Base-by-base conservation (phyloP, 169 alveolate species). In the Neospora caninum region DNA sequence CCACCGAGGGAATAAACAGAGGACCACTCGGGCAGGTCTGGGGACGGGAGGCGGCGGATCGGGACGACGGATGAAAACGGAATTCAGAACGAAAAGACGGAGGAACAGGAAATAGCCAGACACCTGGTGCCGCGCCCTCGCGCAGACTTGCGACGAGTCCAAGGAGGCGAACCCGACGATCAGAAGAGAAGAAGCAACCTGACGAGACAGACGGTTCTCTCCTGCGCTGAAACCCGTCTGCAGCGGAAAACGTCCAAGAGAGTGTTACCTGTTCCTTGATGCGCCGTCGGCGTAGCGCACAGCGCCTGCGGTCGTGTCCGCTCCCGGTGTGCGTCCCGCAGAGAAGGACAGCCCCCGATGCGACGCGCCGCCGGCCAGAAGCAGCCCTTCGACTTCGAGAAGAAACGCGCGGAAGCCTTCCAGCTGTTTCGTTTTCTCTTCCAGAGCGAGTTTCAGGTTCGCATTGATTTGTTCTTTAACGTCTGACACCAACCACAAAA, bases 391-490 rank as follows among this genome's bases (percentile, higher is more conserved):
- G 67, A 92, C 87, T 41, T 92, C 82, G 49, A 92, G 87, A 4
- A 92, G 82, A 41, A 92, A 92, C 9, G 92, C 9, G 34, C 92
- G 92, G 69, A 45, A 80, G 41, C 45, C 69, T 20, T 92, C 94
- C 10, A 92, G 25, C 80, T 41, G 58, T 10, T 58, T 67, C 27
- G 64, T 58, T 69, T 92, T 92, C 91, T 80, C 91, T 54, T 67
- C 87, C 69, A 92, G 87, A 0, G 83, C 94, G 2, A 10, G 13
- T 41, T 83, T 92, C 49, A 92, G n/a, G 43, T 82, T 92, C 38
- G 54, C 53, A 58, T 92, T 92, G 41, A 92, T 92, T 34, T 67
- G 83, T 64, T 92, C 94, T 80, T 92, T 92, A 6, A 53, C 94
- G 86, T 80, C 94, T 92, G 89, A n/a, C 45, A n/a, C 39, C 4